These are phyloP conservation scores for Fragaria iinumae DNA, from an alignment of 306 rosid species.

Conservation along the genomic window DNA sequence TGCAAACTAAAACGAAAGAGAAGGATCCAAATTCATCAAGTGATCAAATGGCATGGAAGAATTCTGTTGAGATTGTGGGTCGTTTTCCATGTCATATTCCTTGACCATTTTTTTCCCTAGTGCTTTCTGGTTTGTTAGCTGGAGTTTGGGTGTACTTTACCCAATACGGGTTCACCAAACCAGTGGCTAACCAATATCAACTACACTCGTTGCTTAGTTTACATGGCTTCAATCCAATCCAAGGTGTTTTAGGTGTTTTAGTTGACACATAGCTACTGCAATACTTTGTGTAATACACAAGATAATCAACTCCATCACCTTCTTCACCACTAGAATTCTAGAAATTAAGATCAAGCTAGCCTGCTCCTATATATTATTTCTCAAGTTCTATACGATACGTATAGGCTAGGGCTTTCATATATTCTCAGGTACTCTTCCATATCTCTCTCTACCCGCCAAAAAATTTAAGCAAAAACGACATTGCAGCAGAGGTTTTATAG, in stretches of 20 bases:
- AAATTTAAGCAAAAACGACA: slow-evolving; percentile 37
- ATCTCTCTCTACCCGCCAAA: slow-evolving; percentile 28
- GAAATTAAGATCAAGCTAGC: background rate
- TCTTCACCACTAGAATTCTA: background rate
- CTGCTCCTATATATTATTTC: background rate
- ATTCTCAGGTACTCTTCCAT: slow-evolving; percentile 27
- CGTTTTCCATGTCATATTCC: background rate
- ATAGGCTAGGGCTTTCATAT: slow-evolving; percentile 6
- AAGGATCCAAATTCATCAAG: background rate
- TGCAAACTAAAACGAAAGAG: background rate
- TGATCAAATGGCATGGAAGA: background rate
- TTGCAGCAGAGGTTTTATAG: slow-evolving; percentile 31
- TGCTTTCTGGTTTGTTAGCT: slow-evolving; percentile 32
- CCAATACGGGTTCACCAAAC: slow-evolving; percentile 56
- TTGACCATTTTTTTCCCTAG: background rate
- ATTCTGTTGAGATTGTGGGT: slow-evolving; percentile 5
- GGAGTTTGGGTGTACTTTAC: slow-evolving; percentile 48
- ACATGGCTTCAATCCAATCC: slow-evolving; percentile 28
- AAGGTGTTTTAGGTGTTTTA: slow-evolving; percentile 11
- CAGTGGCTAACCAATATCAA: slow-evolving; percentile 28
- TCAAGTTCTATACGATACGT: background rate
- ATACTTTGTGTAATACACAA: slow-evolving; percentile 34
- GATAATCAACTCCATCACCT: slow-evolving; percentile 5
- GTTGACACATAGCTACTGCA: slow-evolving; percentile 39
- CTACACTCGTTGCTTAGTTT: slow-evolving; percentile 12